A percentile compares a stretch with the other conserved stretches of the same genome.
phyloP scores from a whole-genome alignment of 305 asterid genomes.

The Fraxinus sp. region DNA sequence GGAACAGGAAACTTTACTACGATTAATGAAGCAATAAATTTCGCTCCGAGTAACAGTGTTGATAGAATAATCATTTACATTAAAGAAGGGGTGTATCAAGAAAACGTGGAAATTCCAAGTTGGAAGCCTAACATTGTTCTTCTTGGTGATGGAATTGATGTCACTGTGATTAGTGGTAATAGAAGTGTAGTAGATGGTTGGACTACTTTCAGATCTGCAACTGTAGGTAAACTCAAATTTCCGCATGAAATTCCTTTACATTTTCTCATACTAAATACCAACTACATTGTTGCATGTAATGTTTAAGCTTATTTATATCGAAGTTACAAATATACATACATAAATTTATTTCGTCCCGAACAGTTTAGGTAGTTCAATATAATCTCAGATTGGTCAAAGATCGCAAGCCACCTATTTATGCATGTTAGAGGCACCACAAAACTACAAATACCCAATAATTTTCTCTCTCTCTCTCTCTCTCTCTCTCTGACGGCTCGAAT shows the following conservation, averaged over 20 bases:
- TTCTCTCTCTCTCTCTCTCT: too few species aligned
- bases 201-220: conserved; percentile 95
- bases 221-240: conserved; percentile 56
- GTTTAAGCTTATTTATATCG: neutral
- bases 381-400: neutral
- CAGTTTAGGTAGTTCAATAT: neutral
- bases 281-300: neutral
- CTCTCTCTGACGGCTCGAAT: neutral
- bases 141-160: conserved; percentile 77
- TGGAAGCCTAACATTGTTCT: conserved; percentile 71
- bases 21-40: conserved; percentile 56
- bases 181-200: conserved; percentile 76
- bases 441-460: neutral
- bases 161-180: conserved; percentile 53
- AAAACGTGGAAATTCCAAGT: conserved; percentile 75
- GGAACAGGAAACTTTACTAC: conserved; percentile 72
- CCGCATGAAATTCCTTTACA: neutral
- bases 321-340: neutral
- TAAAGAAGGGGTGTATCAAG: conserved; percentile 59
- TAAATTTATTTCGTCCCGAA: neutral
- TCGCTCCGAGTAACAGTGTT: conserved; percentile 58
- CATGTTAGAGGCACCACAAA: neutral
- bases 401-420: neutral
- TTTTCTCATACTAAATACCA: neutral
- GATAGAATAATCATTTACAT: conserved; percentile 54